Conservation (phyloP, 106 monocot species). For the Dendrobium chrysotoxum region DNA sequence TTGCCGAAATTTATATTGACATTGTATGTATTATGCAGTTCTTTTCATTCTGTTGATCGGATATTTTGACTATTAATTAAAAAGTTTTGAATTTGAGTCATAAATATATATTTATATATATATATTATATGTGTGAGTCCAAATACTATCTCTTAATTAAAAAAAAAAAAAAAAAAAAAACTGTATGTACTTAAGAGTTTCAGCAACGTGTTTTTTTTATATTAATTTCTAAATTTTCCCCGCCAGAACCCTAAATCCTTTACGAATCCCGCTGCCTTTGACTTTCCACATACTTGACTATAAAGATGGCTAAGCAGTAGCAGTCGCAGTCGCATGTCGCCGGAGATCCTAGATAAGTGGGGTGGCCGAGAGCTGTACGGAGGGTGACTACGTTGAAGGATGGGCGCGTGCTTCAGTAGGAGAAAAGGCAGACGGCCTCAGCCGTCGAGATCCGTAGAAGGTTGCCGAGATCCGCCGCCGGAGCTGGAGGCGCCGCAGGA, state of each 20-base stretch:
- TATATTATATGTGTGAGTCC: too few species aligned
- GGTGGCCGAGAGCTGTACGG: background rate
- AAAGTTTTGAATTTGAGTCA: too few species aligned
- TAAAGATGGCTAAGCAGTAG: background rate
- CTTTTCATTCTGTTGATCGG: too few species aligned
- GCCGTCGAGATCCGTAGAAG: background rate
- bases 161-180: background rate
- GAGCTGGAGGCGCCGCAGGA: conserved; percentile 5
- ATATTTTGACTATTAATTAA: too few species aligned
- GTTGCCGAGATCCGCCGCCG: background rate
- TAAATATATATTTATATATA: too few species aligned
- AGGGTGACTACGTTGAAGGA: background rate
- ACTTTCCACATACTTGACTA: background rate
- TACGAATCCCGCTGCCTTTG: background rate
- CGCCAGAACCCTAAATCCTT: background rate
- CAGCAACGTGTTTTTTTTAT: background rate
- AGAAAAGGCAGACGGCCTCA: background rate
- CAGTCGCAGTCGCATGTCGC: background rate
- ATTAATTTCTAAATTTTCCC: background rate
- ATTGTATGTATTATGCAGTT: too few species aligned
- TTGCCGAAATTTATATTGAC: too few species aligned
- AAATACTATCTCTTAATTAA: too few species aligned
- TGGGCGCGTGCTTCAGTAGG: conserved; percentile 6
- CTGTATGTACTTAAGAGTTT: background rate
- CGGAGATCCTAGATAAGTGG: background rate